Conservation (phyloP, 768 basidiomycete species). For the Lyophyllum atratum region DNA sequence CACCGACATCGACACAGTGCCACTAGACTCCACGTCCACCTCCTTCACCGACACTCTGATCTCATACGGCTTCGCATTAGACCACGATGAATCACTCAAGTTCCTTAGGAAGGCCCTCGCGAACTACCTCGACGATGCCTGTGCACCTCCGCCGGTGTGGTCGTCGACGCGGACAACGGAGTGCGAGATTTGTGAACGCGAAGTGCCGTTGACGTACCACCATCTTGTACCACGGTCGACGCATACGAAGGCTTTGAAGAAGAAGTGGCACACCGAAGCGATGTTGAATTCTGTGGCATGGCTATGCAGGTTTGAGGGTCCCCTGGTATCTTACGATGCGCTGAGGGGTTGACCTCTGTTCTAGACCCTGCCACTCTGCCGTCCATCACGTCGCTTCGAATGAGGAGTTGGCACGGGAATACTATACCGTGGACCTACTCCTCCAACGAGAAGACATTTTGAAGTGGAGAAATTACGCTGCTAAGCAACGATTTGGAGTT, state of each 20-base stretch:
- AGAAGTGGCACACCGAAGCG: slow-evolving; percentile 53
- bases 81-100: slow-evolving; percentile 38
- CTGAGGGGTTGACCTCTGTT: neutral
- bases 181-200: slow-evolving; percentile 64
- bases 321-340: neutral
- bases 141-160: slow-evolving; percentile 55
- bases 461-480: slow-evolving; percentile 56
- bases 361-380: slow-evolving; percentile 51
- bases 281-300: slow-evolving; percentile 62
- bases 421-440: slow-evolving; percentile 51
- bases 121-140: slow-evolving; percentile 46
- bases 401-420: slow-evolving; percentile 52
- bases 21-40: slow-evolving; percentile 40
- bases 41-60: slow-evolving; percentile 51
- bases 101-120: slow-evolving; percentile 43
- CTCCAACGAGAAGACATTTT: slow-evolving; percentile 55
- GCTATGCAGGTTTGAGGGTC: slow-evolving; percentile 47
- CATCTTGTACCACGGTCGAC: slow-evolving; percentile 58
- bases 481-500: slow-evolving; percentile 43
- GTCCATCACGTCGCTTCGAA: slow-evolving; percentile 52
- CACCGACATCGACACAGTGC: slow-evolving; percentile 33
- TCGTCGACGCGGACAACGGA: slow-evolving; percentile 49
- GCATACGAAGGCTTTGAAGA: slow-evolving; percentile 57
- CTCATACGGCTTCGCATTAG: slow-evolving; percentile 46
- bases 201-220: slow-evolving; percentile 59